A percentile compares a stretch with the other conserved stretches of the same genome.
These are phyloP conservation scores for Salvia splendens DNA, from an alignment of 257 asterid genomes.

Conservation along the genomic window DNA sequence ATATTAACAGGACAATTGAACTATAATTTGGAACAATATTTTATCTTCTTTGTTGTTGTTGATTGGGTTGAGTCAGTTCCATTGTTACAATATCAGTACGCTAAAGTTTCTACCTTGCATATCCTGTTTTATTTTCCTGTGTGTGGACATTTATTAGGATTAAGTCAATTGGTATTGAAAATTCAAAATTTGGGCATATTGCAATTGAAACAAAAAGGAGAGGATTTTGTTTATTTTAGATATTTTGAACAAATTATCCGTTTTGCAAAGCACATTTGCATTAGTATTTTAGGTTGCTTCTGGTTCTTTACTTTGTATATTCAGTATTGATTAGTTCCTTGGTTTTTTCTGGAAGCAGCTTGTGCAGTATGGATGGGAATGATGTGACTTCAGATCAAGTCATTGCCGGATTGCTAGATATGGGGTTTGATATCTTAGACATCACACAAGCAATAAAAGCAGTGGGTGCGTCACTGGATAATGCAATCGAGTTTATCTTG, in stretches of 20 bases:
- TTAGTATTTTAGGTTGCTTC: background rate
- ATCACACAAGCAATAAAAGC: constrained; percentile 55
- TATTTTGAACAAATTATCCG: constrained; percentile 2
- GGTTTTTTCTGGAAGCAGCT: constrained; percentile 28
- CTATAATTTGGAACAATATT: background rate
- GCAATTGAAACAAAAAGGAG: background rate
- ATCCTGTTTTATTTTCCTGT: background rate
- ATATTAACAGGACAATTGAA: background rate
- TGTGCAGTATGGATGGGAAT: constrained; percentile 40
- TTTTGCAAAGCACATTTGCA: background rate
- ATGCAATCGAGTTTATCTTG: constrained; percentile 63
- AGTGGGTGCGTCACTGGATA: constrained; percentile 64
- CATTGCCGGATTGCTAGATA: constrained; percentile 57
- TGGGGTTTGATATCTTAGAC: constrained; percentile 66
- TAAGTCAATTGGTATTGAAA: background rate
- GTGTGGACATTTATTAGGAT: background rate
- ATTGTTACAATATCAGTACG: background rate
- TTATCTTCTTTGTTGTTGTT: background rate
- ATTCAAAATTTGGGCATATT: background rate
- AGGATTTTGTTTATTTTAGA: constrained; percentile 1
- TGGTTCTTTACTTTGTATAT: background rate
- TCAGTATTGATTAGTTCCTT: background rate
- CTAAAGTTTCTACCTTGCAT: constrained; percentile 1
- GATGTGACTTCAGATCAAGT: constrained; percentile 47
- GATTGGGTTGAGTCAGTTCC: background rate